These are phyloP conservation scores for Fraxinus sp. DNA, from an alignment of 305 asterid genomes.

Conservation along the genomic window DNA sequence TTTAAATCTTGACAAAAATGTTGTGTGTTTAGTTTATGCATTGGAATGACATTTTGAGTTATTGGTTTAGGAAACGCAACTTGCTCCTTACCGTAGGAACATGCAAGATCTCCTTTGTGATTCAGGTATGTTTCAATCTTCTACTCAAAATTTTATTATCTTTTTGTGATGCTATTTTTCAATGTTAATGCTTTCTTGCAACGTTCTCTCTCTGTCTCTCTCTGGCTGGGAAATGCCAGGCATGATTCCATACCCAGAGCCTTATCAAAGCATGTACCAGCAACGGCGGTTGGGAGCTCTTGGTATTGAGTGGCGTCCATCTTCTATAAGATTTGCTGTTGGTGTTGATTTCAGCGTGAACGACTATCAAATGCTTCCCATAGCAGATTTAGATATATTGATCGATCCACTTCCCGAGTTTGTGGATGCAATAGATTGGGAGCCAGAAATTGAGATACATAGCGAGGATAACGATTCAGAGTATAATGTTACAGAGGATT, in stretches of 20 bases:
- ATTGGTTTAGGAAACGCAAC: slow-evolving; percentile 82
- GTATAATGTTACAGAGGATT: slow-evolving; percentile 81
- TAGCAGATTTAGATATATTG: slow-evolving; percentile 73
- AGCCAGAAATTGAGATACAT: slow-evolving; percentile 79
- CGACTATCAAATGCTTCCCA: slow-evolving; percentile 77
- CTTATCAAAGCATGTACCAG: slow-evolving; percentile 92
- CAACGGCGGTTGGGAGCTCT: slow-evolving; percentile 83
- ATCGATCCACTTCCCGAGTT: slow-evolving; percentile 88
- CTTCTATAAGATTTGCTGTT: slow-evolving; percentile 74
- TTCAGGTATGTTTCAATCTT: slow-evolving; percentile 57
- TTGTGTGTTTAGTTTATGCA: slow-evolving; percentile 17
- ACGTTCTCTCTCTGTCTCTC: slow-evolving; percentile 17
- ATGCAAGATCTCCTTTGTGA: slow-evolving; percentile 98
- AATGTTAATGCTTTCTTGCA: background rate
- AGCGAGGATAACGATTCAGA: slow-evolving; percentile 95
- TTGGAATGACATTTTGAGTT: slow-evolving; percentile 22
- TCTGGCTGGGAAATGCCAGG: slow-evolving; percentile 42
- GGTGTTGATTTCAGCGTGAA: slow-evolving; percentile 82
- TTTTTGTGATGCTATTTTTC: slow-evolving; percentile 1
- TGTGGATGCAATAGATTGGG: slow-evolving; percentile 94
- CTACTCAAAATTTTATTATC: slow-evolving; percentile 12
- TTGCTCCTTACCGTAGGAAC: slow-evolving; percentile 89
- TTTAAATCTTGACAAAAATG: background rate
- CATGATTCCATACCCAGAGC: slow-evolving; percentile 93
- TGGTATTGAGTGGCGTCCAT: slow-evolving; percentile 95